These are phyloP conservation scores for Cordyceps tenuipes DNA, from an alignment of 2,329 filamentous ascomycete species.

Conservation along the genomic window DNA sequence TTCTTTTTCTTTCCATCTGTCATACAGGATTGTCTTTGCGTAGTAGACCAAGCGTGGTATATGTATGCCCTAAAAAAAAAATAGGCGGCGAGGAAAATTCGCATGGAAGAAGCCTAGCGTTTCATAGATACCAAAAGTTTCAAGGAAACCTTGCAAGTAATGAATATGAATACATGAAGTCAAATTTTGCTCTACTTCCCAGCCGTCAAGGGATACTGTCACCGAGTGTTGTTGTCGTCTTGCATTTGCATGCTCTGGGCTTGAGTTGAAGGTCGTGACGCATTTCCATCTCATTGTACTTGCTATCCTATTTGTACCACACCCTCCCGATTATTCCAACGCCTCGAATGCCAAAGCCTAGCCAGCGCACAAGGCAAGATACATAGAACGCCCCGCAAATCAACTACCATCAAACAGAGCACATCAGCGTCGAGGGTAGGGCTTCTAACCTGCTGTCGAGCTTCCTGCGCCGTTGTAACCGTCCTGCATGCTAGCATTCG, in stretches of 20 bases:
- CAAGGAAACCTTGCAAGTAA: neutral
- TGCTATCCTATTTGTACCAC: neutral
- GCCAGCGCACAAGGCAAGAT: no score
- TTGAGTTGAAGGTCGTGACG: neutral
- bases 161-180: conserved; percentile 8
- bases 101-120: neutral
- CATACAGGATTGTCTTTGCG: neutral
- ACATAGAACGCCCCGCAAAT: no score
- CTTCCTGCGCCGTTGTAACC: conserved; percentile 5
- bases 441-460: conserved; percentile 19
- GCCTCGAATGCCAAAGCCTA: neutral
- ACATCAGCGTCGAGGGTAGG: conserved; percentile 1
- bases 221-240: neutral
- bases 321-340: neutral
- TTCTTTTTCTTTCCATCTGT: neutral
- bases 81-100: neutral
- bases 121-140: conserved; percentile 2
- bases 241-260: neutral
- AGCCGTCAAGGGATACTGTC: no score
- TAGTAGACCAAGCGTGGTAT: neutral
- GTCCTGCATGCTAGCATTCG: neutral
- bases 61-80: neutral
- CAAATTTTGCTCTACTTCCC: neutral
- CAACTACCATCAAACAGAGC: neutral
- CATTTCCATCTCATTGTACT: neutral